phyloP scores from a whole-genome alignment of 805 yeast genomes.

The Nakazawaea ernobii region DNA sequence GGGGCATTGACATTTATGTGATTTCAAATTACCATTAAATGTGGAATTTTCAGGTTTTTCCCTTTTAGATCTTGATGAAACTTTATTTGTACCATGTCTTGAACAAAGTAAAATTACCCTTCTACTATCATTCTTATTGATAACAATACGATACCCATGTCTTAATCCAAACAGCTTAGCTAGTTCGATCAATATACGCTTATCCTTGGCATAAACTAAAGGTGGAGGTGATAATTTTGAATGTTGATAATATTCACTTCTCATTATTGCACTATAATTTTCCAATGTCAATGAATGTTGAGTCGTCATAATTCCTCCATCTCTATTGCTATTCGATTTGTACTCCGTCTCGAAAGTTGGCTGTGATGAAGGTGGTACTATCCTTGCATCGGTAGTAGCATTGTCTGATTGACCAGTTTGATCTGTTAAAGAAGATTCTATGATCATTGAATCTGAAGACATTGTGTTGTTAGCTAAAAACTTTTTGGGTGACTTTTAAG shows the following conservation, averaged over 20 bases:
- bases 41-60: not conserved
- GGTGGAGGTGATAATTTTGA: conserved; percentile 16
- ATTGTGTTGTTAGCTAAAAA: not conserved
- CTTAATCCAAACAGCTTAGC: conserved; percentile 18
- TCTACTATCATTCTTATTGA: conserved; percentile 19
- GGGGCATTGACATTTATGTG: conserved; percentile 15
- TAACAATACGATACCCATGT: conserved; percentile 21
- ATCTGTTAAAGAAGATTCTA: not conserved
- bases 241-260: not conserved
- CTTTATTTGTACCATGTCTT: conserved; percentile 13
- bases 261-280: conserved; percentile 5
- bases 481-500: not conserved
- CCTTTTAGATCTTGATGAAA: conserved; percentile 1
- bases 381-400: not conserved
- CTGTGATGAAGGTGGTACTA: conserved; percentile 4
- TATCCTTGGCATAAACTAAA: conserved; percentile 16
- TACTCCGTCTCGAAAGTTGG: conserved; percentile 8
- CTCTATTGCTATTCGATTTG: conserved; percentile 1
- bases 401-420: not conserved
- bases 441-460: not conserved
- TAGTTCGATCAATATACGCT: conserved; percentile 17
- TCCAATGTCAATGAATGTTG: conserved; percentile 13
- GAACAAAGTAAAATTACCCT: conserved; percentile 20
- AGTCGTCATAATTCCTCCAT: not conserved
- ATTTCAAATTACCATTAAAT: not conserved